Percentiles rank a stretch among this genome's conserved stretches.
phyloP scores from a whole-genome alignment of 1,139 yeast species.

The Hemisphaericaspora subhashii region DNA sequence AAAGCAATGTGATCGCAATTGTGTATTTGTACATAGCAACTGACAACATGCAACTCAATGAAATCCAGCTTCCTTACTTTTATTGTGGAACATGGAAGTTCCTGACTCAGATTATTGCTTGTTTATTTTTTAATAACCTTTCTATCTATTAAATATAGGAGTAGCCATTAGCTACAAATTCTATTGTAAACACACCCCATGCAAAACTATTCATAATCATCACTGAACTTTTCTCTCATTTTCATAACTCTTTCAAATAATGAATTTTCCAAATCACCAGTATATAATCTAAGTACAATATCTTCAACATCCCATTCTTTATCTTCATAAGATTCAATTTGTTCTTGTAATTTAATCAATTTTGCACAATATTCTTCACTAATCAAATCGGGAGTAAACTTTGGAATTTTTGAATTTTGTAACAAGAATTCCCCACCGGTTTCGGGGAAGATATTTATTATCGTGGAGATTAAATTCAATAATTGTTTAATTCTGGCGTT shows the following conservation, averaged over 20 bases:
- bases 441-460: slow-evolving; percentile 31
- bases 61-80: no score
- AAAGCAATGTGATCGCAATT: no score
- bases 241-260: slow-evolving; percentile 26
- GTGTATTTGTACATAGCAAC: no score
- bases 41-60: no score
- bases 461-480: slow-evolving; percentile 29
- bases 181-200: no score
- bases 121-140: no score
- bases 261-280: slow-evolving; percentile 14
- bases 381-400: slow-evolving; percentile 28
- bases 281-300: slow-evolving; percentile 35
- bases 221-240: slow-evolving; percentile 27
- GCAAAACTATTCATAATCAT: slow-evolving; percentile 23
- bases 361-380: slow-evolving; percentile 22
- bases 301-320: slow-evolving; percentile 46
- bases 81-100: no score
- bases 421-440: slow-evolving; percentile 40
- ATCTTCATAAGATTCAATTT: slow-evolving; percentile 31
- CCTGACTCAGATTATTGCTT: no score
- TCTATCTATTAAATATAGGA: no score
- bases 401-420: slow-evolving; percentile 47
- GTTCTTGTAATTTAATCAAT: slow-evolving; percentile 23
- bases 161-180: no score
- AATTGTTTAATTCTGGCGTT: slow-evolving; percentile 23